Evolutionary conservation across 768 basidiomycete species (phyloP), one percentile per base, ranked within the genome.

Genomic region (Panaeolus papilionaceus): DNA sequence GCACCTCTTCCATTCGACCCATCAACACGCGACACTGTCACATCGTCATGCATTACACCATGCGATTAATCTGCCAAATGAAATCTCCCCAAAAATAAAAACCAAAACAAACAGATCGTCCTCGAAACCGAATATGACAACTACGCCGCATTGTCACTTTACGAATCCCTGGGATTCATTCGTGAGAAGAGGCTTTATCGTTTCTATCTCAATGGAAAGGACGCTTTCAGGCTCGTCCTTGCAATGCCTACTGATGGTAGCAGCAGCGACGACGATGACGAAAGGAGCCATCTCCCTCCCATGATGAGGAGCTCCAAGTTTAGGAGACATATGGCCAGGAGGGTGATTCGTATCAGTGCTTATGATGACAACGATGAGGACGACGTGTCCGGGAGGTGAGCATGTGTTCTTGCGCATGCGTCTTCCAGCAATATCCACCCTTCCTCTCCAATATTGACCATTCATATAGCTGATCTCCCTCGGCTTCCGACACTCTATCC

Each of bases 71-170:
- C 26, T 58, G 4, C 54, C 26, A 58, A 26, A 23, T 58, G 14
- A 33, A 33, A 33, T 58, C 33, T 23, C 10, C 61, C 40, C n/a
- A 0, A 20, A 68, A 38, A 65, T 68, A 54, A 58, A 7, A 54
- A 58, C 3, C 28, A 58, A 11, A 77, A 66, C 20, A 44, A 9
- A 20, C 72, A 98, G 94, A 88, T 98, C 73, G 90, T 95, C 12
- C 90, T 99, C 67, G 98, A 99, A 81, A 99, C 98, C 4, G 98
- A 99, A 79, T 92, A 85, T 75, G 97, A 99, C 80, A 99, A 99
- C 78, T 79, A 83, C 54, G 88, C 95, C 7, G 96, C 96, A 0
- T 85, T 99, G 16, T 89, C 92, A 2, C 82, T 99, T 12, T 99
- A 99, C 79, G 92, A 92, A 68, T 90, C 92, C 7, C 85, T 99